A percentile compares a stretch with the other conserved stretches of the same genome.
Evolutionary conservation across 2,329 filamentous ascomycete species (phyloP).

Genomic region (Lecanicillium sp.): DNA sequence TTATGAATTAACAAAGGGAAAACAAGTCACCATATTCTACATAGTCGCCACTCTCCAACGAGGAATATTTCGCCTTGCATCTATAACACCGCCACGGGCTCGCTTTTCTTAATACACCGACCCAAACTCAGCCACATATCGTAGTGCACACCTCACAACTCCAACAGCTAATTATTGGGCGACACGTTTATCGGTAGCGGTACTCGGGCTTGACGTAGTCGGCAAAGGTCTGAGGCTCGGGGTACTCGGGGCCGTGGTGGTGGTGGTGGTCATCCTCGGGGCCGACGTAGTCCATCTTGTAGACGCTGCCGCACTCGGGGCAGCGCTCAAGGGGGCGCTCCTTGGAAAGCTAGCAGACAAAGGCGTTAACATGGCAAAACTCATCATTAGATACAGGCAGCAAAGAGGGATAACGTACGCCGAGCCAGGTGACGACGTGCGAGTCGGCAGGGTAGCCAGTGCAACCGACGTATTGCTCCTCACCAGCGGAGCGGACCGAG

Average conservation of each 20-base stretch:
- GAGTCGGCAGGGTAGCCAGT: slow-evolving; percentile 91
- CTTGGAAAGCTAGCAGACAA: slow-evolving; percentile 59
- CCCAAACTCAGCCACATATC: no score
- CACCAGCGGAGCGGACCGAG: slow-evolving; percentile 79
- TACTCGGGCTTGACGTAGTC: slow-evolving; percentile 95
- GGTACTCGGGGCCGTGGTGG: slow-evolving; percentile 54
- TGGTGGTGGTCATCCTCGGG: slow-evolving; percentile 65
- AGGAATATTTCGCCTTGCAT: slow-evolving; percentile 13
- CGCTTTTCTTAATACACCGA: no score
- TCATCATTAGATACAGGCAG: neutral
- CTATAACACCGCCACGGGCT: slow-evolving; percentile 12
- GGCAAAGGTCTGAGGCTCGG: slow-evolving; percentile 93
- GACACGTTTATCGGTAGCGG: slow-evolving; percentile 52
- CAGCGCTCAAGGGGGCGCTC: slow-evolving; percentile 91
- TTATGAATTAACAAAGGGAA: slow-evolving; percentile 28
- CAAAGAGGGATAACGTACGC: slow-evolving; percentile 48
- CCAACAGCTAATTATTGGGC: neutral
- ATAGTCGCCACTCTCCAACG: slow-evolving; percentile 15
- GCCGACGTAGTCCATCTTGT: slow-evolving; percentile 97
- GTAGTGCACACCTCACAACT: no score
- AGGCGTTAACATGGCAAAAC: slow-evolving; percentile 12
- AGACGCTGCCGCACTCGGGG: slow-evolving; percentile 90
- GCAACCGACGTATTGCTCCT: slow-evolving; percentile 96
- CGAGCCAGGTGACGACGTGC: slow-evolving; percentile 84
- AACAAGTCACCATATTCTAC: slow-evolving; percentile 34